These are phyloP conservation scores for Xylariaceae sp. DNA, from an alignment of 2,329 filamentous ascomycete species.

Conservation along the genomic window DNA sequence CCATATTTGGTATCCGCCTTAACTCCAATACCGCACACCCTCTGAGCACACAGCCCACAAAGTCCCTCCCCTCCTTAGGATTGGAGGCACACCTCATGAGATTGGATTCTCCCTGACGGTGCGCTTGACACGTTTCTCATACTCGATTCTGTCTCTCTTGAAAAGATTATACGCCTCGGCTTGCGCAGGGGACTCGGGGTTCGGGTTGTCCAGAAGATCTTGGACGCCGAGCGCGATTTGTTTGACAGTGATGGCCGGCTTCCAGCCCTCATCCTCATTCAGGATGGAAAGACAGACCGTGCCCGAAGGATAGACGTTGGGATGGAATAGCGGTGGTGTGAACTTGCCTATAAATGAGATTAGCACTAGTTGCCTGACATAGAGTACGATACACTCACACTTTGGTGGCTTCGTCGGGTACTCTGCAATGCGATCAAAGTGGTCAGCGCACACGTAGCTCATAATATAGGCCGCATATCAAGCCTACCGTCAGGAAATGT, in stretches of 20 bases:
- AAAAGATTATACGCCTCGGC: constrained; percentile 97
- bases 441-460: too few species aligned
- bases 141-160: constrained; percentile 84
- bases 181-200: constrained; percentile 94
- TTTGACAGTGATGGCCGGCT: constrained; percentile 97
- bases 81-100: constrained; percentile 13
- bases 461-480: constrained; percentile 23
- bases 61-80: not conserved
- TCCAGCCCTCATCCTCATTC: constrained; percentile 98
- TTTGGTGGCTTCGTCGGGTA: constrained; percentile 99
- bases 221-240: constrained; percentile 96
- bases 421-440: constrained; percentile 56
- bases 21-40: constrained; percentile 26
- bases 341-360: constrained; percentile 76
- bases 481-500: constrained; percentile 86
- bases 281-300: constrained; percentile 96
- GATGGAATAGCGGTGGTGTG: constrained; percentile 91
- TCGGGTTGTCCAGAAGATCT: constrained; percentile 92
- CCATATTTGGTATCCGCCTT: constrained; percentile 27
- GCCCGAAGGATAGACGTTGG: constrained; percentile 97
- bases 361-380: constrained; percentile 7
- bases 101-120: constrained; percentile 90
- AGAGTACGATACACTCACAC: constrained; percentile 65
- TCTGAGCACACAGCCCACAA: constrained; percentile 5
- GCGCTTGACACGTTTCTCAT: constrained; percentile 84